phyloP scores from a whole-genome alignment of 371 early-diverging fungal species.

The Mycotypha africana region DNA sequence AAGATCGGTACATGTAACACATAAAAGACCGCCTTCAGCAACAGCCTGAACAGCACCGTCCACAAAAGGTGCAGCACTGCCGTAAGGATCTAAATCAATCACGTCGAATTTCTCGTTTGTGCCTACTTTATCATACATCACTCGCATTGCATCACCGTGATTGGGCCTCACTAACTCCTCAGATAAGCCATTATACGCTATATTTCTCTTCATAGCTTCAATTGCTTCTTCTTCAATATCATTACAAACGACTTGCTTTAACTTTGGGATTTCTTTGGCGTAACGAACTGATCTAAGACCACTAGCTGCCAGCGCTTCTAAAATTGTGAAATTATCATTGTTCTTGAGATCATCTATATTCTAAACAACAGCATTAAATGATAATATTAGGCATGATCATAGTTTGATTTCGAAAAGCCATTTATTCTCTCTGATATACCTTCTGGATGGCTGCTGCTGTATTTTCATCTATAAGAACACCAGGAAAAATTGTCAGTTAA shows the following conservation, averaged over 20 bases:
- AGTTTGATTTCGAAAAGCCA: not conserved
- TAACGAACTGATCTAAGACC: slow-evolving; percentile 98
- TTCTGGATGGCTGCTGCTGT: slow-evolving; percentile 18
- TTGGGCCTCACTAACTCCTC: slow-evolving; percentile 74
- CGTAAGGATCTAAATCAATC: slow-evolving; percentile 98
- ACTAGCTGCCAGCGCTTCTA: slow-evolving; percentile 98
- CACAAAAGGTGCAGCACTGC: slow-evolving; percentile 95
- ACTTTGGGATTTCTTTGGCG: slow-evolving; percentile 88
- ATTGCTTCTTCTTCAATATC: slow-evolving; percentile 94
- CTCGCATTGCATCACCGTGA: slow-evolving; percentile 81
- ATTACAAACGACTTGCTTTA: slow-evolving; percentile 88
- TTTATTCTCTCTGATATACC: slow-evolving; percentile 7
- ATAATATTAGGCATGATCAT: no score
- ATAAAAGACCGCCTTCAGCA: slow-evolving; percentile 91
- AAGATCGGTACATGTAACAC: slow-evolving; percentile 99
- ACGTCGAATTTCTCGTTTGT: slow-evolving; percentile 67
- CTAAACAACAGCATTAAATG: no score
- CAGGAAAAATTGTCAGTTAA: no score
- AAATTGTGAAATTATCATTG: slow-evolving; percentile 59
- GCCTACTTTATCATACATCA: slow-evolving; percentile 78
- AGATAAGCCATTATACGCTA: slow-evolving; percentile 74
- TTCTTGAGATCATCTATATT: slow-evolving; percentile 22
- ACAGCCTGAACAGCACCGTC: slow-evolving; percentile 96
- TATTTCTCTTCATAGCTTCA: slow-evolving; percentile 86
- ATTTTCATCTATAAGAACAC: slow-evolving; percentile 17